Evolutionary conservation across 257 asterid genomes (phyloP).

Genomic region (Lycium ferocissimum): DNA sequence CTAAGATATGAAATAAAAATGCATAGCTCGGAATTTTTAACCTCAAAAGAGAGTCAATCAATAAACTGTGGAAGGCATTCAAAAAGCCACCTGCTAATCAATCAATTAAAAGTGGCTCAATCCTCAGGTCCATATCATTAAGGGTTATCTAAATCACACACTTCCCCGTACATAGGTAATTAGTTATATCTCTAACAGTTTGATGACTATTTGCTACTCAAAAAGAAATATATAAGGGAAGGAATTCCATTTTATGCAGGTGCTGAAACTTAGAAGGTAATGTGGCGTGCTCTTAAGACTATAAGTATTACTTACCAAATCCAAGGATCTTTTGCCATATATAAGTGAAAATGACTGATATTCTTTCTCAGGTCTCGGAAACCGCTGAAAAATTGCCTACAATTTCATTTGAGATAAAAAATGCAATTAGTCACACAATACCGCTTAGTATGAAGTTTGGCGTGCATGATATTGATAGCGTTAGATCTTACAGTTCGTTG

Average conservation of each 20-base stretch:
- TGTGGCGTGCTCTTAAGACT: background rate
- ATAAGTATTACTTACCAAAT: constrained; percentile 58
- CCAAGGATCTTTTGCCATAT: constrained; percentile 66
- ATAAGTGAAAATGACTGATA: constrained; percentile 82
- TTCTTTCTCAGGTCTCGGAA: constrained; percentile 83
- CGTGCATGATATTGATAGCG: background rate
- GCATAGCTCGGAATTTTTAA: background rate
- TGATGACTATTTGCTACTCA: constrained; percentile 8
- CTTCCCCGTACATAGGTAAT: background rate
- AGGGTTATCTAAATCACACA: constrained; percentile 10
- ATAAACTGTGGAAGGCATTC: background rate
- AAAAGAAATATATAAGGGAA: background rate
- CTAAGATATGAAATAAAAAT: constrained; percentile 18
- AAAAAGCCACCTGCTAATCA: background rate
- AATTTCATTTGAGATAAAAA: constrained; percentile 33
- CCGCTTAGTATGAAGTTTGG: background rate
- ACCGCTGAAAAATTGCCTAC: constrained; percentile 67
- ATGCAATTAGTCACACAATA: background rate
- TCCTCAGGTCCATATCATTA: background rate
- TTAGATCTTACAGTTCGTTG: constrained; percentile 75
- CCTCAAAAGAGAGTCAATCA: background rate
- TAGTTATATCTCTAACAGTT: background rate
- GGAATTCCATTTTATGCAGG: constrained; percentile 17
- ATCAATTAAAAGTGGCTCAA: constrained; percentile 11
- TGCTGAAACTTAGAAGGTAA: constrained; percentile 8